Conservation (phyloP, 2,329 filamentous ascomycete species). For the Xylaria arbuscula region DNA sequence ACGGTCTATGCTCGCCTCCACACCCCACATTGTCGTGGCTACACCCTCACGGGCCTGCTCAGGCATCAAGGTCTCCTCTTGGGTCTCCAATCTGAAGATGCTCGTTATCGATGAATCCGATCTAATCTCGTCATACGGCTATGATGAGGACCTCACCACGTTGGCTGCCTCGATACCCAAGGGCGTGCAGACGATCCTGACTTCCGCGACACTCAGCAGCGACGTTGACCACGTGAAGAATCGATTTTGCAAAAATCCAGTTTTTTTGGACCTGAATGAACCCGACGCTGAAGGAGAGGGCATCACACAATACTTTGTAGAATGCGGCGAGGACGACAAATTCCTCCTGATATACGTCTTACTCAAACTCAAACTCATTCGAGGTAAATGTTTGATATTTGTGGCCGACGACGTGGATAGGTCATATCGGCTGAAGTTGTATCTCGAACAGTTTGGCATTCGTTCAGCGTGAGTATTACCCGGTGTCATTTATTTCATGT, state of each 20-base stretch:
- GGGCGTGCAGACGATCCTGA: conserved; percentile 88
- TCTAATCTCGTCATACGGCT: conserved; percentile 91
- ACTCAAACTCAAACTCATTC: conserved; percentile 93
- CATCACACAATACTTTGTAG: conserved; percentile 88
- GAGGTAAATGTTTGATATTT: conserved; percentile 88
- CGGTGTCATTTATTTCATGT: conserved; percentile 56
- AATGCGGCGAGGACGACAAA: conserved; percentile 97
- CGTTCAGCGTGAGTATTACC: conserved; percentile 64
- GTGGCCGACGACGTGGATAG: conserved; percentile 62
- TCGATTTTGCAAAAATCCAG: conserved; percentile 85
- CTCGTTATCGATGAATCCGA: conserved; percentile 96
- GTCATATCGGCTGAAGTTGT: conserved; percentile 93
- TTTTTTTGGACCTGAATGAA: conserved; percentile 83
- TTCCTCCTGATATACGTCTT: conserved; percentile 93
- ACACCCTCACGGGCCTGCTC: conserved; percentile 87
- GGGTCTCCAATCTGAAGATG: conserved; percentile 78
- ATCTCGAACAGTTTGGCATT: conserved; percentile 96
- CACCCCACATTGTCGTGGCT: conserved; percentile 88
- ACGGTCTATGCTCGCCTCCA: conserved; percentile 83
- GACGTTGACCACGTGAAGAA: conserved; percentile 88
- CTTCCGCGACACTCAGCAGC: conserved; percentile 90
- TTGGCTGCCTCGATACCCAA: conserved; percentile 82
- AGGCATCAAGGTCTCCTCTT: conserved; percentile 77
- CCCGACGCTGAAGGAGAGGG: conserved; percentile 79
- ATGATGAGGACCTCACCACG: conserved; percentile 87